These are phyloP conservation scores for Chaetomiaceae sp. DNA, from an alignment of 2,329 filamentous ascomycete genomes.

Conservation along the genomic window DNA sequence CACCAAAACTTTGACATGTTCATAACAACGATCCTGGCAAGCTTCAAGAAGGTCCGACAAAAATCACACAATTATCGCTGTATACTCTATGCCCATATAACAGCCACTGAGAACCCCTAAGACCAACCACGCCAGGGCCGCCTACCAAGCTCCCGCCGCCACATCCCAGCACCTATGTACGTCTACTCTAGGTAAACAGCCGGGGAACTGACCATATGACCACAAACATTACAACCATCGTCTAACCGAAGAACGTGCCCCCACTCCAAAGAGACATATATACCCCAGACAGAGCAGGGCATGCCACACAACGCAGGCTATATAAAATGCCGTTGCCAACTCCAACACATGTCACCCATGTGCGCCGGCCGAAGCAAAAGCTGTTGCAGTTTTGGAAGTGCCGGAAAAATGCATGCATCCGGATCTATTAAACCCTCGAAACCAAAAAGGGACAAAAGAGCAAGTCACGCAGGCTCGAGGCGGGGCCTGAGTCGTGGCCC, in stretches of 20 bases:
- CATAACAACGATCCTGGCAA: too few relatives aligned
- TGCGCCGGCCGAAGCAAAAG: conserved; percentile 2
- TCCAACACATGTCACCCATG: neutral
- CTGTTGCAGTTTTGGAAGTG: neutral
- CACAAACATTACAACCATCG: neutral
- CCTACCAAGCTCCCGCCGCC: neutral
- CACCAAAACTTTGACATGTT: too few relatives aligned
- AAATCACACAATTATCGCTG: too few relatives aligned
- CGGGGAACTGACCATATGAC: neutral
- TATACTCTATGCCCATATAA: conserved; percentile 1
- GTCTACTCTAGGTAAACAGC: conserved; percentile 1
- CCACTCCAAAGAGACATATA: neutral
- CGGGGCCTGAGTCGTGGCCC: conserved; percentile 15
- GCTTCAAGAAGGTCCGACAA: too few relatives aligned
- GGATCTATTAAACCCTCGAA: neutral
- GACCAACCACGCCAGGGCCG: neutral
- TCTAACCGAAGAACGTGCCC: neutral
- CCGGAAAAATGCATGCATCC: neutral
- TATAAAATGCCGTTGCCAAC: conserved; percentile 3
- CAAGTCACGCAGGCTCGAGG: neutral
- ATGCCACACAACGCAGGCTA: neutral
- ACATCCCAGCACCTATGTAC: conserved; percentile 3
- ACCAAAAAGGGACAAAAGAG: neutral
- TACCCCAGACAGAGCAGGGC: too few relatives aligned
- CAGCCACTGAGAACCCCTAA: neutral